Evolutionary conservation across 2,329 filamentous ascomycete genomes (phyloP).

Genomic region (Cladosporium cucumerinum): DNA sequence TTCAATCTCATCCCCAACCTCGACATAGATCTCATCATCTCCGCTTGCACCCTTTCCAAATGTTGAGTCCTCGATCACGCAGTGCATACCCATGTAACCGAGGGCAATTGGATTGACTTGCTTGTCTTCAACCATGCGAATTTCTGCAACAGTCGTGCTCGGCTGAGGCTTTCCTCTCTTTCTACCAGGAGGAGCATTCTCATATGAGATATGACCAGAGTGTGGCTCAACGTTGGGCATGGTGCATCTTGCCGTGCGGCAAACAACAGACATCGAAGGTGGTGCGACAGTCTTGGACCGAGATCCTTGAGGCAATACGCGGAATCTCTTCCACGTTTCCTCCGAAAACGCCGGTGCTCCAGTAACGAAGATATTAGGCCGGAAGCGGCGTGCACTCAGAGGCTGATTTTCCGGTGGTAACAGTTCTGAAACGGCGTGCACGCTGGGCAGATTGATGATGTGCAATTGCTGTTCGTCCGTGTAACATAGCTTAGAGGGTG

Average conservation of each 20-base stretch:
- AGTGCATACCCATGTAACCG: constrained; percentile 7
- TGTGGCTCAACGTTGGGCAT: constrained; percentile 2
- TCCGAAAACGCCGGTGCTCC: not conserved
- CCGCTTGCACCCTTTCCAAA: not conserved
- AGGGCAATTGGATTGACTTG: constrained; percentile 1
- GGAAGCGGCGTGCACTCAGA: constrained; percentile 1
- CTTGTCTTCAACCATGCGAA: constrained; percentile 4
- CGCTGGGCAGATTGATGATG: constrained; percentile 4
- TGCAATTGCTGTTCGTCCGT: constrained; percentile 5
- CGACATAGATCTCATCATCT: not conserved
- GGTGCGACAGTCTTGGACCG: not conserved
- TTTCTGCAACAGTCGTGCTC: not conserved
- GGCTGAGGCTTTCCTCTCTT: constrained; percentile 8
- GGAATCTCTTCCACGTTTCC: not conserved
- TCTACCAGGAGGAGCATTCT: not conserved
- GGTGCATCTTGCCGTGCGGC: not conserved
- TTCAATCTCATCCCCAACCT: constrained; percentile 5
- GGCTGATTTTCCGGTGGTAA: not conserved
- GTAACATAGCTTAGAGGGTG: not conserved
- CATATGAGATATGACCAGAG: not conserved
- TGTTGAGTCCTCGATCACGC: constrained; percentile 1
- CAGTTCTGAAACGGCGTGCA: not conserved
- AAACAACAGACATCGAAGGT: constrained; percentile 5
- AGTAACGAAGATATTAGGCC: constrained; percentile 1
- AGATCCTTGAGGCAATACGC: not conserved